Evolutionary conservation across 495 filamentous ascomycete species (phyloP).

Genomic region (Neurospora terricola): DNA sequence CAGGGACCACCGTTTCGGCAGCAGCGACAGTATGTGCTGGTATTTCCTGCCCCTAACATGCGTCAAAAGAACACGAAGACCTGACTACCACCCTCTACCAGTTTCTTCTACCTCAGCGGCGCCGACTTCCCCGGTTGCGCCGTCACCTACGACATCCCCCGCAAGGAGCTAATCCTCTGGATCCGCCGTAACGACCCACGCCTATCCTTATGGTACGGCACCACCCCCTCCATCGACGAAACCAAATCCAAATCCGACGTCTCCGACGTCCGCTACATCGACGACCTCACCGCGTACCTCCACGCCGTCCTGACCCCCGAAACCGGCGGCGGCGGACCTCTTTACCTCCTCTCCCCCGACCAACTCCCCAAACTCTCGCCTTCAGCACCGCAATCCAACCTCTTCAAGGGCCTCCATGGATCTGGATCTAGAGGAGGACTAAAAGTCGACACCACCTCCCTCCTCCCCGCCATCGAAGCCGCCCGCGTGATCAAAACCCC

Average conservation of each 20-base stretch:
- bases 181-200: constrained; percentile 47
- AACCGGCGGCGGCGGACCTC: constrained; percentile 9
- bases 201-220: constrained; percentile 52
- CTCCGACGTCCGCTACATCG: constrained; percentile 36
- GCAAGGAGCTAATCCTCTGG: constrained; percentile 48
- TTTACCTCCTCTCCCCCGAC: constrained; percentile 34
- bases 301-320: constrained; percentile 17
- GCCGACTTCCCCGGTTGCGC: constrained; percentile 50
- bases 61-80: not conserved
- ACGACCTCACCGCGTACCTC: constrained; percentile 25
- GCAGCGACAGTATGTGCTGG: constrained; percentile 41
- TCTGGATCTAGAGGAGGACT: not conserved
- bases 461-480: constrained; percentile 59
- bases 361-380: constrained; percentile 29
- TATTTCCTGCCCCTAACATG: not conserved
- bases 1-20: constrained; percentile 51
- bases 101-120: constrained; percentile 61
- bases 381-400: constrained; percentile 5
- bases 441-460: constrained; percentile 31
- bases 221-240: constrained; percentile 40
- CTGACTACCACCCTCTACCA: constrained; percentile 3
- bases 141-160: constrained; percentile 52
- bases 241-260: constrained; percentile 43
- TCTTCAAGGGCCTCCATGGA: not conserved
- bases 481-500: constrained; percentile 68